phyloP scores from a whole-genome alignment of 2,329 filamentous ascomycete species.

The Calonectria naviculata region DNA sequence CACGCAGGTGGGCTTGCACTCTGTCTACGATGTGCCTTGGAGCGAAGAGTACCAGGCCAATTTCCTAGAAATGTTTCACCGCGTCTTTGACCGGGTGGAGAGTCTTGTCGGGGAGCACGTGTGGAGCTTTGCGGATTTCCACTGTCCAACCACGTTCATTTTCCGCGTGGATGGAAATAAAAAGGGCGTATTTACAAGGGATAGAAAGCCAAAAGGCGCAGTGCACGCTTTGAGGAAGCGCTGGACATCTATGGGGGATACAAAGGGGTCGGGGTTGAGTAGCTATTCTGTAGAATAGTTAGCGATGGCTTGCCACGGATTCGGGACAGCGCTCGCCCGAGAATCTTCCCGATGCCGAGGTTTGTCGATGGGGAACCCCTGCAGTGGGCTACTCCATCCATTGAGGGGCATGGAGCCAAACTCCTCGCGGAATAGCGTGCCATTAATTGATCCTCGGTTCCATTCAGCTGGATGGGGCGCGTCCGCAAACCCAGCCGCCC shows the following conservation, averaged over 20 bases:
- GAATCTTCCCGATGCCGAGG: neutral
- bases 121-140: conserved; percentile 34
- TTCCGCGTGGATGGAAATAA: conserved; percentile 33
- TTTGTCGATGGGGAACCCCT: neutral
- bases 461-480: neutral
- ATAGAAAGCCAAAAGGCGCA: conserved; percentile 13
- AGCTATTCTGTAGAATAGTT: too few relatives aligned
- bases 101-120: conserved; percentile 30
- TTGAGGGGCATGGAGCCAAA: neutral
- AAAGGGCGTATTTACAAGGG: conserved; percentile 30
- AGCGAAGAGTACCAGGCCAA: conserved; percentile 30
- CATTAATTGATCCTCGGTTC: neutral
- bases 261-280: too few relatives aligned
- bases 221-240: neutral
- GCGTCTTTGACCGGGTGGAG: conserved; percentile 28
- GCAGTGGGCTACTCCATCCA: neutral
- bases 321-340: neutral
- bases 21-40: conserved; percentile 27
- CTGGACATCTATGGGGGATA: neutral
- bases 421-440: neutral
- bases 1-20: conserved; percentile 17
- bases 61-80: conserved; percentile 28
- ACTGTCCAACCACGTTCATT: conserved; percentile 18
- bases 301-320: too few relatives aligned
- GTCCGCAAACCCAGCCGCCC: too few relatives aligned